Evolutionary conservation across 306 rosid species (phyloP), one percentile per base, ranked within the genome.

Genomic region (Senna siamea): DNA sequence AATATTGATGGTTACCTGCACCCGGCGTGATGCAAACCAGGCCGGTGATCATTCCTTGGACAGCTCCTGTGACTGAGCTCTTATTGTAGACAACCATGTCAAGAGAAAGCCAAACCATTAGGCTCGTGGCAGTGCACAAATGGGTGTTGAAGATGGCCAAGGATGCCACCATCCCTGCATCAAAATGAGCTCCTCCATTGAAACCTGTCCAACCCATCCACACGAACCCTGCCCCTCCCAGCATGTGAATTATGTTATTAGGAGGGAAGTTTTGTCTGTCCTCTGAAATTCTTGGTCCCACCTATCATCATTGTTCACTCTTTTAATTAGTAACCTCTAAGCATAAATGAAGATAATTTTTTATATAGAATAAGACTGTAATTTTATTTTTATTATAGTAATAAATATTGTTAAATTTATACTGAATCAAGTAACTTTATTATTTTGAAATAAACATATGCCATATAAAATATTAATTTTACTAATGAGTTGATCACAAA

Each of bases 21-120:
- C 84, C 97, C 7, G 97, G 97, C 9, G 97, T 91, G 78, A 91
- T 89, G 78, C 97, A 91, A 17, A 89, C 95, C 8, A 91, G 95
- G 59, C 97, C 92, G 5, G 91, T 87, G 44, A 89, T 91, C 90
- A 89, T 91, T 75, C 97, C 97, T 68, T 89, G 95, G 11, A 91
- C 88, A 0, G 89, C 92, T 15, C 97, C 95, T 20, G 81, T 77
- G 6, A 91, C 82, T 23, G 95, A 87, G 75, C 92, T 85, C 73
- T 91, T 89, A 66, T 72, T 70, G 79, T 91, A 84, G 6, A 84
- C 75, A 8, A 87, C 12, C 88, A 91, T 80, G 32, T 91, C 97
- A 37, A 91, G 38, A 14, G 88, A 82, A 78, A 89, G 78, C 97
- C 97, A 91, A 18, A 91, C 83, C 70, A 91, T 70, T 30, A 91